These are phyloP conservation scores for Spongispora temasekensis DNA, from an alignment of 1,284 basidiomycete species.

Conservation along the genomic window DNA sequence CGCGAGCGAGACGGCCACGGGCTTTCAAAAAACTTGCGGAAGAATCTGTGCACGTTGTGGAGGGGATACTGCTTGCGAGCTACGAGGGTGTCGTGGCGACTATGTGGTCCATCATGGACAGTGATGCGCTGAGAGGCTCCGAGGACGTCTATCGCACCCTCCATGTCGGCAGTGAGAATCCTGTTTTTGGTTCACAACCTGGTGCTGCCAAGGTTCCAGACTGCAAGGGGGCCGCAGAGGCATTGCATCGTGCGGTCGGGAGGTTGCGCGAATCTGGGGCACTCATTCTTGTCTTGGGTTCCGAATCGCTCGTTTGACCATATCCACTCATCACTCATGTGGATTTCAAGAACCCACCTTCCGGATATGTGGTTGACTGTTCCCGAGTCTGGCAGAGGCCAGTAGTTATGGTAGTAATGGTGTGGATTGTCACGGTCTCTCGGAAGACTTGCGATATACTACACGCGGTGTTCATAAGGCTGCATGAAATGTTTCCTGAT, in stretches of 20 bases:
- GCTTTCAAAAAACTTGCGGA: neutral
- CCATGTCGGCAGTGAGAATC: neutral
- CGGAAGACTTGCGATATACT: too few relatives aligned
- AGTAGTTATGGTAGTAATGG: too few relatives aligned
- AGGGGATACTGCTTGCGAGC: neutral
- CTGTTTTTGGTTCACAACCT: neutral
- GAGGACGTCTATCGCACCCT: neutral
- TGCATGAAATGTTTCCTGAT: too few relatives aligned
- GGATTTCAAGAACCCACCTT: too few relatives aligned
- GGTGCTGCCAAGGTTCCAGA: neutral
- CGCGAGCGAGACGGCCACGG: neutral
- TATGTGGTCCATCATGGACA: neutral
- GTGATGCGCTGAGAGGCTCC: neutral
- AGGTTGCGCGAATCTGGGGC: neutral
- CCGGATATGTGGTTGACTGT: too few relatives aligned
- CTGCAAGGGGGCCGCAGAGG: neutral
- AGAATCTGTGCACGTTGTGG: neutral
- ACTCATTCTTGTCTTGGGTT: constrained; percentile 1
- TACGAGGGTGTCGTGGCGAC: neutral
- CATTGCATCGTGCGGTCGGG: neutral
- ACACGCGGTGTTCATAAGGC: too few relatives aligned
- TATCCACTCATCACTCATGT: too few relatives aligned
- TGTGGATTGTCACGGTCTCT: too few relatives aligned
- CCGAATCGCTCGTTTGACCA: too few relatives aligned
- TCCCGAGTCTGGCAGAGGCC: too few relatives aligned